Evolutionary conservation across 805 yeast genomes (phyloP), one percentile per base, ranked within the genome.

Genomic region (Yamadazyma phyllophila): DNA sequence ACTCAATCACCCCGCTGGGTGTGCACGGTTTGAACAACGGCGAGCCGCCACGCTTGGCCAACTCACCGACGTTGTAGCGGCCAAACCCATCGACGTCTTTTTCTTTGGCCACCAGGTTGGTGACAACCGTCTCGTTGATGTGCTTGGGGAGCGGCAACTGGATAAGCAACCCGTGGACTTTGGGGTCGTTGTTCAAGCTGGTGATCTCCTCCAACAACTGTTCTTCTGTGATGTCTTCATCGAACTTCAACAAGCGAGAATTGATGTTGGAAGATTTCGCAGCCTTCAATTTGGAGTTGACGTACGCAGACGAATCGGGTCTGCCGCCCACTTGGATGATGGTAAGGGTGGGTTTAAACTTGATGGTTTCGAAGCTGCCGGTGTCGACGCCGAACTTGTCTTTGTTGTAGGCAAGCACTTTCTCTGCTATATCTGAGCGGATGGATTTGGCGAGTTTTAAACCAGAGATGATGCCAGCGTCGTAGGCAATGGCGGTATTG

Each of bases 21-120:
- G 99, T 92, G 71, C 98, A 92, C 30, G 99, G 98, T 53, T 84
- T 75, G 66, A 89, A 91, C 49, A 72, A 67, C 27, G 97, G 96
- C 31, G 71, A 62, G 16, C 97, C 97, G 43, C 88, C 88, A 54
- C 87, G 82, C 67, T 90, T 89, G 56, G 91, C 80, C 48, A 92
- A 76, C 61, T 92, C 97, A 49, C 97, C 98, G 46, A 88, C 82
- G 64, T 94, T 94, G 58, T 74, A 77, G 45, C 90, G 82, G 36
- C 91, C 94, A 59, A 92, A 94, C 1, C 99, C 99, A 65, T 92
- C 99, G 39, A 94, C 96, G 59, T 92, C 99, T 69, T 92, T 92
- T 36, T 77, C 81, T 12, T 87, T 78, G 9, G 75, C 67, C n/a
- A 92, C 97, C 1, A 90, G 76, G 58, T 84, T 82, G 39, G 98